Base-by-base conservation (phyloP, 768 basidiomycete species). In the Hypholoma sublateritium region DNA sequence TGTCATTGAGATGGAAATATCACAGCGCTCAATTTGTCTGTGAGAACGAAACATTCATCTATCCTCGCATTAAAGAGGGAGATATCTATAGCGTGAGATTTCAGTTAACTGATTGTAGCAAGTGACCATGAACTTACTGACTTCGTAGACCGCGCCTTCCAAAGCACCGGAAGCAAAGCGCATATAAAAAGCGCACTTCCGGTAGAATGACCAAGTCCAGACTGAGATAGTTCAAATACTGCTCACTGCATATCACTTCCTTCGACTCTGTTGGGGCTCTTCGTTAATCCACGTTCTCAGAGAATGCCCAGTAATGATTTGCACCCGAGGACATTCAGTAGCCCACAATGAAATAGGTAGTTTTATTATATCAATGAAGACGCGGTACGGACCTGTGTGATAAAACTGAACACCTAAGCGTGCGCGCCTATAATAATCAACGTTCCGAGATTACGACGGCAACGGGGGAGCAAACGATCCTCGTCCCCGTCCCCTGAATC, bases 401-500 rank as follows among this genome's bases (percentile, higher is more conserved):
- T 13, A 22, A 37, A 37, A 34, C 19, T 12, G 22, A 22, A 11
- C 46, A 42, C 39, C 46, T n/a, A 21, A 19, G 25, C 9, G 5
- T 22, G 25, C 16, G 16, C 16, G 19, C 25, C 41, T 25, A 25
- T 32, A 42, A 44, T 9, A n/a, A 17, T 13, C 34, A 17, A 43
- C 19, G 46, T 16, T 24, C 16, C 37, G 19, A 21, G 16, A 39
- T 65, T 61, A 74, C 47, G 74, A 71, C 14, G 71, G 65, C 50
- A 70, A 50, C 35, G 70, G 70, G 42, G 67, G 45, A 37, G 69
- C 61, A 47, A 68, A 63, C 17, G 67, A 66, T 13, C 74, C 77
- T 22, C 76, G 66, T 12, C 75, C 77, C 49, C 77, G 68, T 21
- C 78, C 77, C 53, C 77, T 69, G 55, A 72, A 72, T 25, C 64